Base-by-base conservation (phyloP, 2,329 filamentous ascomycete genomes). In the Ophiostoma sp. region DNA sequence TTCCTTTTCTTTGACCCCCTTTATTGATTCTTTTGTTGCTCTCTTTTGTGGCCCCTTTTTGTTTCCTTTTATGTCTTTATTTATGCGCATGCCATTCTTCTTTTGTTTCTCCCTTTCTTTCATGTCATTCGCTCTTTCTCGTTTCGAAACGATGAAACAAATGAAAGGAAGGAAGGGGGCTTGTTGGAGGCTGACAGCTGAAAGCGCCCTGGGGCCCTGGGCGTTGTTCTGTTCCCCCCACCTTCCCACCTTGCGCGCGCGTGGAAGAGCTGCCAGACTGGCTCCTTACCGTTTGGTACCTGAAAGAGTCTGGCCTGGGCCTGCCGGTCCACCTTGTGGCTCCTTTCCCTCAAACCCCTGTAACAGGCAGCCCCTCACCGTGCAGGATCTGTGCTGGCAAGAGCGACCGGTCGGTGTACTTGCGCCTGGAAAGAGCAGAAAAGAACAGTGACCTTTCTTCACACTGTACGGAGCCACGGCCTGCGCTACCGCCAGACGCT, bases 91-190 rank as follows among this genome's bases (percentile, higher is more conserved):
- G 12, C 2, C n/a, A 12, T 50, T 31, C 33, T 31, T 45, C 31
- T 45, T 72, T 66, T 39, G 25, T 42, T 55, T 57, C 59, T 19
- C 45, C 28, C 45, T 66, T 50, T 52, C 17, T 55, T 42, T 45
- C 31, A 55, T 36, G 17, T n/a, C 25, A 63, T 55, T 64, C 57
- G 57, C 70, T 66, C 59, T 55, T 71, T 52, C 45, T 15, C 28
- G 57, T 71, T 71, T 64, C 57, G 63, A 72, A 66, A 42, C 59
- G n/a, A 15, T 48, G 69, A 71, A 71, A 71, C 70, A 71, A 61
- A 39, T 33, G 28, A 39, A 22, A 17, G 42, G 11, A 17, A 52
- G 19, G 31, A 52, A 64, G 45, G 70, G 39, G 42, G 19, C 45
- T 36, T 36, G 33, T 31, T 31, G 64, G 25, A 28, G 42, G 61